Percentiles rank a stretch among this genome's conserved stretches.
Evolutionary conservation across 352 stramenopile species (phyloP).

Genomic region (Thalassiosira mediterranea): DNA sequence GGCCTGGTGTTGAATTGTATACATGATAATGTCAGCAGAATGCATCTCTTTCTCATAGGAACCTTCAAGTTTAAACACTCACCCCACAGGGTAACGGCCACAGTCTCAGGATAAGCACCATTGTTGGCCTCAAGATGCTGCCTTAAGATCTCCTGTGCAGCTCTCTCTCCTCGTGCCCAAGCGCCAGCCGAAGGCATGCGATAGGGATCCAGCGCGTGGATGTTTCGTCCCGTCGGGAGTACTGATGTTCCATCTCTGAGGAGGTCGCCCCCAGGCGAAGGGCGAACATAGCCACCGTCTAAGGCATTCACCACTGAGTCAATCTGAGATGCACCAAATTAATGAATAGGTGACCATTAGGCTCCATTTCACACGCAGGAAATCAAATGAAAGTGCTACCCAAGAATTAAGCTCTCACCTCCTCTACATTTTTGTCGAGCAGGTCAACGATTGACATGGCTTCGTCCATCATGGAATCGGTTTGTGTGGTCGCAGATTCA

Average conservation of each 20-base stretch:
- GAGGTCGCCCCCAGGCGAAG: conserved; percentile 83
- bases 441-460: conserved; percentile 48
- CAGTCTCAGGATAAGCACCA: conserved; percentile 72
- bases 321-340: no score
- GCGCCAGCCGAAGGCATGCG: conserved; percentile 84
- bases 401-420: no score
- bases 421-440: conserved; percentile 55
- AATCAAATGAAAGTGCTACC: no score
- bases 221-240: conserved; percentile 86
- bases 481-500: conserved; percentile 1
- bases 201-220: conserved; percentile 87
- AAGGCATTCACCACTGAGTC: conserved; percentile 71
- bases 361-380: no score
- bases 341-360: no score
- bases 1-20: no score
- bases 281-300: conserved; percentile 82
- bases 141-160: conserved; percentile 75
- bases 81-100: conserved; percentile 86
- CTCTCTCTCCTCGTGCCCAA: conserved; percentile 72
- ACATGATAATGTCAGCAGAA: no score
- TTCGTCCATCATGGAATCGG: conserved; percentile 16
- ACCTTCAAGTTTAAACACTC: no score
- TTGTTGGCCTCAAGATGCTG: conserved; percentile 74
- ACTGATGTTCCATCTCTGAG: conserved; percentile 84
- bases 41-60: no score